Conservation (phyloP, 2,329 filamentous ascomycete genomes). For the Leptodontidium sp. region DNA sequence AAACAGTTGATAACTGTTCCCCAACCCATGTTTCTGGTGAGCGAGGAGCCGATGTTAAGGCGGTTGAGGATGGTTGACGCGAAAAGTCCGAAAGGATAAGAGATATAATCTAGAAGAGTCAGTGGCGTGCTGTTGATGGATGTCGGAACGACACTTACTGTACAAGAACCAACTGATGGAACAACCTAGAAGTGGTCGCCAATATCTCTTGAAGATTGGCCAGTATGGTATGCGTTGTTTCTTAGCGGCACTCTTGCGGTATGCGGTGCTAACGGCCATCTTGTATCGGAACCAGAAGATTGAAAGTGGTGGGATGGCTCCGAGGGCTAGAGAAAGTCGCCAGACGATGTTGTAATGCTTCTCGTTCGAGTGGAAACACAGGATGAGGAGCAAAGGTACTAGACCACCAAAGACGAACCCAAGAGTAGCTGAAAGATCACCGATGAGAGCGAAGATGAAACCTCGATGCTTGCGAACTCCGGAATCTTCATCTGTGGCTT, state of each 20-base stretch:
- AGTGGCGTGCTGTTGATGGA: neutral
- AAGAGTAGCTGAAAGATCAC: conserved; percentile 58
- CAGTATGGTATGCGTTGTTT: conserved; percentile 56
- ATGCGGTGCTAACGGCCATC: conserved; percentile 60
- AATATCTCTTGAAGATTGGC: conserved; percentile 63
- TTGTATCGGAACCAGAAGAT: conserved; percentile 62
- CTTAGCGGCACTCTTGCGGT: conserved; percentile 35
- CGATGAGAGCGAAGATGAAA: conserved; percentile 64
- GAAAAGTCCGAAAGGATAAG: conserved; percentile 63
- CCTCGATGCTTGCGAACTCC: conserved; percentile 56
- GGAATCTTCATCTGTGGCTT: conserved; percentile 60
- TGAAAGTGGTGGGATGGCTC: conserved; percentile 51
- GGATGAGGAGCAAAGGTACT: conserved; percentile 53
- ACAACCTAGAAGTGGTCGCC: conserved; percentile 58
- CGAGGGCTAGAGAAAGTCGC: conserved; percentile 58
- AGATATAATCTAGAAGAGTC: conserved; percentile 58
- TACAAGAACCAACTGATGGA: conserved; percentile 50
- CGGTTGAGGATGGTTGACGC: conserved; percentile 59
- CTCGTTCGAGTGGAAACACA: conserved; percentile 54
- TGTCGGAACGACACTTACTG: neutral
- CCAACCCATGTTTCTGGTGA: conserved; percentile 48
- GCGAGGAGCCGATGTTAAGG: conserved; percentile 52
- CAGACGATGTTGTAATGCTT: conserved; percentile 55
- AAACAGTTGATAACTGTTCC: conserved; percentile 59
- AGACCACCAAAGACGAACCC: conserved; percentile 60